Conservation (phyloP, 2,329 filamentous ascomycete genomes). For the Ilyonectria robusta region DNA sequence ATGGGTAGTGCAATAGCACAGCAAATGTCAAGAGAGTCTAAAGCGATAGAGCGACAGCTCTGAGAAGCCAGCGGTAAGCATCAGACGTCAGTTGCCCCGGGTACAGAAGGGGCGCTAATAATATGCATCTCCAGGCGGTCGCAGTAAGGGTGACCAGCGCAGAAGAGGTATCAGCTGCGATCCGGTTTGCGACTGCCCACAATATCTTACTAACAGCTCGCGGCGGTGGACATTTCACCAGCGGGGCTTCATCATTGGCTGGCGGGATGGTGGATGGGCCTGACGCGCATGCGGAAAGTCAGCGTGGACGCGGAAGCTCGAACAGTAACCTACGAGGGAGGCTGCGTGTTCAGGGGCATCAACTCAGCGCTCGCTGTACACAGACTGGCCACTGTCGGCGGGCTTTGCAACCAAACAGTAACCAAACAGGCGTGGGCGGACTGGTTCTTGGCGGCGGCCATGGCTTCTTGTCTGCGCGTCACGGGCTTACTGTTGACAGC, state of each 20-base stretch:
- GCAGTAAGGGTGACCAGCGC: not conserved
- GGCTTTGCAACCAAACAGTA: not conserved
- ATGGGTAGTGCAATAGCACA: not conserved
- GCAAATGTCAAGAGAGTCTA: not conserved
- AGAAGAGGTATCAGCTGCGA: not conserved
- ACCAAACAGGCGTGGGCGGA: not conserved
- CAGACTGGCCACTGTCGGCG: not conserved
- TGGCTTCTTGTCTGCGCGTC: not conserved
- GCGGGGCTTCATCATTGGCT: not conserved
- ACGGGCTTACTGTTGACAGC: not conserved
- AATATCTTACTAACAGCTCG: not conserved
- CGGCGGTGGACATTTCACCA: not conserved
- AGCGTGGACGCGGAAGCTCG: not conserved
- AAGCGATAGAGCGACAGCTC: conserved; percentile 1
- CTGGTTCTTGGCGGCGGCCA: not conserved
- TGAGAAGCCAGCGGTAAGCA: conserved; percentile 1
- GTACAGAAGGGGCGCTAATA: not conserved
- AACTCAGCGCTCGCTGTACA: not conserved
- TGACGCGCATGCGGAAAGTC: not conserved
- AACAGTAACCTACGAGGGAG: conserved; percentile 1
- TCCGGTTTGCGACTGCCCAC: not conserved
- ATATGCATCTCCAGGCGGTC: not conserved
- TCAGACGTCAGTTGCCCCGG: not conserved
- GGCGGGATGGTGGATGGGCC: conserved; percentile 3
- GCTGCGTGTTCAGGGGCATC: not conserved